Evolutionary conservation across 768 basidiomycete species (phyloP), one percentile per base, ranked within the genome.

Genomic region (Lentinula edodes): DNA sequence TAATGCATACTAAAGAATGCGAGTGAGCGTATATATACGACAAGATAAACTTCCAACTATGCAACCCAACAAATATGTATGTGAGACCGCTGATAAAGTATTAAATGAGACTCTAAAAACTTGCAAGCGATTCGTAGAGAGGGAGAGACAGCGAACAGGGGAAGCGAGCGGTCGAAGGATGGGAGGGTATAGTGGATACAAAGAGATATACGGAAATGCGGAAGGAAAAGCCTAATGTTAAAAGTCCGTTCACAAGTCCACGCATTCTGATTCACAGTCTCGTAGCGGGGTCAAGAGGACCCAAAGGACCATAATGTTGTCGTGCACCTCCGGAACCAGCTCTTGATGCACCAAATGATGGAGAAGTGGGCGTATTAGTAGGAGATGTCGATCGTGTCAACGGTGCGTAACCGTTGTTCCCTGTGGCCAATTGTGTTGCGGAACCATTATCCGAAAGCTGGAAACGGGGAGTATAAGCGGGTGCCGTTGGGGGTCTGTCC

Each of bases 211-310:
- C 64, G 63, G 66, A 41, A 66, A 65, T 28, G 61, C 61, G 63
- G 46, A 61, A 61, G 62, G 64, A 65, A 67, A 68, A 69, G 63
- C 65, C 52, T 59, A 64, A 66, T 65, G 66, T 38, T 43, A 58
- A 57, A 50, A 59, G 61, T 67, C 42, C 42, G 46, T 62, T 13
- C 32, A 34, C 28, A 28, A 28, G 28, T 35, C 58, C 34, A 48
- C 34, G 35, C 16, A 56, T 23, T 28, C 16, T 28, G 5, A 15
- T 69, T 52, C 71, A 86, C 72, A 83, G 79, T 70, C 73, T 80
- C 58, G 80, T 76, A 57, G 83, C 76, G 36, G 86, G 86, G 71
- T 85, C 86, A 61, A 88, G 71, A 48, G 86, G 86, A 59, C 86
- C 83, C 52, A 84, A 70, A 16, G 83, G 83, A 52, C 83, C 83